Conservation (phyloP, 768 basidiomycete species). For the Amanita fuliginea region DNA sequence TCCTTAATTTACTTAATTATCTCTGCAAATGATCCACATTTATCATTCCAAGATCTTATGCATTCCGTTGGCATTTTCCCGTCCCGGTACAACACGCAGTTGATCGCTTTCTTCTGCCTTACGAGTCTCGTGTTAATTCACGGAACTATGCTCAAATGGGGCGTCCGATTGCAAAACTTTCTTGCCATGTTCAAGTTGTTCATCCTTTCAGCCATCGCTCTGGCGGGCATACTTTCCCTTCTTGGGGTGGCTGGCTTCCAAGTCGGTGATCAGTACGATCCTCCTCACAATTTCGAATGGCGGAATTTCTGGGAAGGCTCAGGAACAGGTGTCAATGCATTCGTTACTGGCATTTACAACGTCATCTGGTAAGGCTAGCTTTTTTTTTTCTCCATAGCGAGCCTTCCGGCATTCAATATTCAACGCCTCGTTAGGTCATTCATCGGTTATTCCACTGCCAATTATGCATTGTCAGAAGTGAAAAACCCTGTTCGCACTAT, state of each 20-base stretch:
- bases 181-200: constrained; percentile 53
- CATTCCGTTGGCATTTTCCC: constrained; percentile 39
- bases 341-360: constrained; percentile 54
- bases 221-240: constrained; percentile 44
- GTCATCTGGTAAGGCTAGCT: constrained; percentile 47
- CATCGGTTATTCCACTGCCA: constrained; percentile 64
- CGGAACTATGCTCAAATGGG: constrained; percentile 39
- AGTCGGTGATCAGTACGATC: constrained; percentile 36
- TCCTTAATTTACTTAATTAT: background rate
- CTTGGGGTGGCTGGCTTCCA: constrained; percentile 36
- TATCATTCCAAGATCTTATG: constrained; percentile 35
- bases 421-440: constrained; percentile 40
- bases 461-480: constrained; percentile 64
- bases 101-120: constrained; percentile 43
- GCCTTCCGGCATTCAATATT: background rate
- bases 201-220: constrained; percentile 37
- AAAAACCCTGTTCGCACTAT: constrained; percentile 61
- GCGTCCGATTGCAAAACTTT: constrained; percentile 51
- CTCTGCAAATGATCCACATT: background rate
- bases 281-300: constrained; percentile 51
- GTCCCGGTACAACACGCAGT: constrained; percentile 34
- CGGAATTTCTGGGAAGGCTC: constrained; percentile 53
- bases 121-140: constrained; percentile 50
- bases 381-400: background rate
- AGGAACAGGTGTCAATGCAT: constrained; percentile 41